phyloP scores from a whole-genome alignment of 805 yeast species.

The Starmerella powellii region DNA sequence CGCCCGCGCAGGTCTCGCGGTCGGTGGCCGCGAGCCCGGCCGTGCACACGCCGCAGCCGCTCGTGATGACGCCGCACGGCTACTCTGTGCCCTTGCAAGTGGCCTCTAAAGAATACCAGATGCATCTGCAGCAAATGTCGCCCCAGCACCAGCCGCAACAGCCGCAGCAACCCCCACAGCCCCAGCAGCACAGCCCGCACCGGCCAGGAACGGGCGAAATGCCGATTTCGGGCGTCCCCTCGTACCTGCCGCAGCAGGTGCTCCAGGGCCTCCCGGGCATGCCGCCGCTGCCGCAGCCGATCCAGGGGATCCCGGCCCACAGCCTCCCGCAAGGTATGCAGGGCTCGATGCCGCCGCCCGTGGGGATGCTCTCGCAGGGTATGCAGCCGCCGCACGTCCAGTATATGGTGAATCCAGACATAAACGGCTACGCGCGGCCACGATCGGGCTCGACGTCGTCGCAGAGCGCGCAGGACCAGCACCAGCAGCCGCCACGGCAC shows the following conservation, averaged over 20 bases:
- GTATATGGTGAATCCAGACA: background rate
- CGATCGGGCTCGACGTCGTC: background rate
- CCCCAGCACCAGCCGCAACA: constrained; percentile 6
- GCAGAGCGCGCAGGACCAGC: background rate
- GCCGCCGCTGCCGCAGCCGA: constrained; percentile 1
- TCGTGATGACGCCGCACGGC: background rate
- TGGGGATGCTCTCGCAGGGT: constrained; percentile 1
- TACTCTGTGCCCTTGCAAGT: background rate
- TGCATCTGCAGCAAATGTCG: constrained; percentile 8
- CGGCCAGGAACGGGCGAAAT: background rate
- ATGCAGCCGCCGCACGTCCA: constrained; percentile 4
- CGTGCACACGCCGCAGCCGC: constrained; percentile 2
- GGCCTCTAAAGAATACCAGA: constrained; percentile 2
- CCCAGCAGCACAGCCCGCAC: constrained; percentile 4
- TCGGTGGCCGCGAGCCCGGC: background rate
- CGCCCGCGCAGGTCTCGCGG: background rate
- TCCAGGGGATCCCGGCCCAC: background rate
- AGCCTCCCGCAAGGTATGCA: constrained; percentile 1
- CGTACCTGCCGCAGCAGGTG: constrained; percentile 2
- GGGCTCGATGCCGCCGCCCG: background rate
- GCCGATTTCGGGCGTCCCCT: constrained; percentile 2
- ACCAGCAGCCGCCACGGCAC: background rate
- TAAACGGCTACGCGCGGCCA: constrained; percentile 1
- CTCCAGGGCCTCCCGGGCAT: constrained; percentile 2
- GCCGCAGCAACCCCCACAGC: constrained; percentile 3